Percentiles rank a stretch among this genome's conserved stretches.
Conservation (phyloP, 805 yeast genomes). For the Candida chilensis region DNA sequence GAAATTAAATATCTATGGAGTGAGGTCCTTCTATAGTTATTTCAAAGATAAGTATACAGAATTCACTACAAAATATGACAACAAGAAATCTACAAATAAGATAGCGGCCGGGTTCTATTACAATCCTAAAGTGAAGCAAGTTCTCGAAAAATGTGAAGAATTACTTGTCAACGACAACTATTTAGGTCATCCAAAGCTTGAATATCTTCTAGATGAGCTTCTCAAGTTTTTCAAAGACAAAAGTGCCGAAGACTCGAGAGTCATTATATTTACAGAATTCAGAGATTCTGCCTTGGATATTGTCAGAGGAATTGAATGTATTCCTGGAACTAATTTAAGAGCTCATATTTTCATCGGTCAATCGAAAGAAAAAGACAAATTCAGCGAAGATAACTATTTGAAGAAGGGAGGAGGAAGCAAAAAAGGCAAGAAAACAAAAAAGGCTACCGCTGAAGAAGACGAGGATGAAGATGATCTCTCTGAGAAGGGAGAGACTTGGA, state of each 20-base stretch:
- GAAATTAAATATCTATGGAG: slow-evolving; percentile 73
- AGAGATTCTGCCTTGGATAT: slow-evolving; percentile 89
- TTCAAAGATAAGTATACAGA: slow-evolving; percentile 50
- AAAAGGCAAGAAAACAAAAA: slow-evolving; percentile 16
- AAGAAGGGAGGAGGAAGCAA: slow-evolving; percentile 31
- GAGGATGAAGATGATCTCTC: slow-evolving; percentile 12
- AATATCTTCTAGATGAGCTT: slow-evolving; percentile 48
- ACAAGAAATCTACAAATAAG: slow-evolving; percentile 54
- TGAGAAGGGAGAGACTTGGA: slow-evolving; percentile 17
- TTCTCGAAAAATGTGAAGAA: slow-evolving; percentile 35
- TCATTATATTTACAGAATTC: slow-evolving; percentile 80
- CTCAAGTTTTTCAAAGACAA: slow-evolving; percentile 37
- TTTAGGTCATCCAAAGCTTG: slow-evolving; percentile 68
- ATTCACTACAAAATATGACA: slow-evolving; percentile 46
- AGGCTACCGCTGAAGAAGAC: slow-evolving; percentile 17
- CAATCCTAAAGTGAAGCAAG: slow-evolving; percentile 33
- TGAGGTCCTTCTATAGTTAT: slow-evolving; percentile 64
- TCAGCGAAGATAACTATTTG: slow-evolving; percentile 45
- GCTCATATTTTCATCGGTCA: slow-evolving; percentile 95
- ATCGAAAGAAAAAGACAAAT: slow-evolving; percentile 61
- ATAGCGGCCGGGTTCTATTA: slow-evolving; percentile 53
- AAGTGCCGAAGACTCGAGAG: slow-evolving; percentile 48
- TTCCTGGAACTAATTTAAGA: slow-evolving; percentile 16
- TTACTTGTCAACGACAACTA: slow-evolving; percentile 24
- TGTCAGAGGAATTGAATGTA: slow-evolving; percentile 50